These are phyloP conservation scores for Lactuca saligna DNA, from an alignment of 129 eudicot species.

Conservation along the genomic window DNA sequence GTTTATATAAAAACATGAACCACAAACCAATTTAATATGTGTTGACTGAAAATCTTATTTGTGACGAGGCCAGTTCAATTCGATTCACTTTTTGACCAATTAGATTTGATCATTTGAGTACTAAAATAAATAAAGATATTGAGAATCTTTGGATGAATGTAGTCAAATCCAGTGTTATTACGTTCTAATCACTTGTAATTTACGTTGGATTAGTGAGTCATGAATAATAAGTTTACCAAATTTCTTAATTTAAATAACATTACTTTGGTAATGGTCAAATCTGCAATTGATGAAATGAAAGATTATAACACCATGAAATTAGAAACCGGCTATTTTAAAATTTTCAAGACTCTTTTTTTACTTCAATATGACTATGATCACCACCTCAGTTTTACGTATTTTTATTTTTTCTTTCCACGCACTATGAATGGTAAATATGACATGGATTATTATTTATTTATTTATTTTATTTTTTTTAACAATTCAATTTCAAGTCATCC, in stretches of 20 bases:
- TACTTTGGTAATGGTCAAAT: constrained; percentile 6
- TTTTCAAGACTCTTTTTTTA: too few species aligned
- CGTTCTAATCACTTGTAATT: constrained; percentile 11
- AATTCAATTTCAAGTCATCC: too few species aligned
- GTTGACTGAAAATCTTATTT: background rate
- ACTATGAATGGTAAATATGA: too few species aligned
- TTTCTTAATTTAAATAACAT: constrained; percentile 2
- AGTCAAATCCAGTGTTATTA: background rate
- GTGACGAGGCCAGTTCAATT: background rate
- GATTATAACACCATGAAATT: constrained; percentile 17
- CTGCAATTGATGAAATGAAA: background rate
- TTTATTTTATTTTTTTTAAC: too few species aligned
- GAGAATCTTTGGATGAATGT: background rate
- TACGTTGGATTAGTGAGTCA: constrained; percentile 1
- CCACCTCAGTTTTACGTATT: too few species aligned
- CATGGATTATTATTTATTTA: too few species aligned
- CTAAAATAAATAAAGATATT: background rate
- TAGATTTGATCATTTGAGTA: constrained; percentile 3
- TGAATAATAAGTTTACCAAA: constrained; percentile 20
- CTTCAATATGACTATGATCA: too few species aligned
- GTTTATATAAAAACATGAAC: background rate
- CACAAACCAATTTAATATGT: background rate
- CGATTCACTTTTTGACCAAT: background rate
- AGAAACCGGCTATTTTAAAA: background rate
- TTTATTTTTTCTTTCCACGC: too few species aligned